phyloP scores from a whole-genome alignment of 1,139 yeast genomes.

The Zygosaccharomyces sapae region DNA sequence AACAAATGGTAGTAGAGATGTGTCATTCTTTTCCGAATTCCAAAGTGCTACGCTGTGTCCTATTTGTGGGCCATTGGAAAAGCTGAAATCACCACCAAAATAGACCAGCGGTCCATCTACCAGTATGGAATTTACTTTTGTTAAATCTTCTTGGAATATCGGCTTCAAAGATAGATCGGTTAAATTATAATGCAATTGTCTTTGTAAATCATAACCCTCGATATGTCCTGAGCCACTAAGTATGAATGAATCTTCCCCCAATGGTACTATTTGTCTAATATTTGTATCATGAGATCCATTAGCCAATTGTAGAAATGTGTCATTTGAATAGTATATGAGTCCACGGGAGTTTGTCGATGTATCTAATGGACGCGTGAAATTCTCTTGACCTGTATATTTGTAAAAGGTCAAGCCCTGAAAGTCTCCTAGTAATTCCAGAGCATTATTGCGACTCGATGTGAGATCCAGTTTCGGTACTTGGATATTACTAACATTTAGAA shows the following conservation, averaged over 20 bases:
- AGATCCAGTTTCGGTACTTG: slow-evolving; percentile 19
- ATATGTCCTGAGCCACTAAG: slow-evolving; percentile 43
- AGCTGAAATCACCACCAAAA: slow-evolving; percentile 75
- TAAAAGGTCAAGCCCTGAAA: slow-evolving; percentile 62
- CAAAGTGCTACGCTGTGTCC: slow-evolving; percentile 66
- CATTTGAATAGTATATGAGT: slow-evolving; percentile 31
- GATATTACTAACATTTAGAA: slow-evolving; percentile 13
- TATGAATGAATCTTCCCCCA: slow-evolving; percentile 38
- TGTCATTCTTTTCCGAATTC: slow-evolving; percentile 44
- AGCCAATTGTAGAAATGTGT: slow-evolving; percentile 26
- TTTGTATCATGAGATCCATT: slow-evolving; percentile 26
- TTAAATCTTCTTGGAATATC: slow-evolving; percentile 39
- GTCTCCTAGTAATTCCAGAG: slow-evolving; percentile 61
- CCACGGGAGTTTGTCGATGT: slow-evolving; percentile 18
- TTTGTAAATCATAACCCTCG: slow-evolving; percentile 40
- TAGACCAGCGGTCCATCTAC: slow-evolving; percentile 52
- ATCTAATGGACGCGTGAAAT: slow-evolving; percentile 35
- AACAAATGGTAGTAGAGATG: slow-evolving; percentile 58
- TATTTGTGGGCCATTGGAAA: slow-evolving; percentile 30
- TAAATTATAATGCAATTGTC: slow-evolving; percentile 55
- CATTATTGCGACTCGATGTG: slow-evolving; percentile 36
- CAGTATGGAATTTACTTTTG: slow-evolving; percentile 51
- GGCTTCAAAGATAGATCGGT: slow-evolving; percentile 44
- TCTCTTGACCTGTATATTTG: slow-evolving; percentile 49
- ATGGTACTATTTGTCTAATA: slow-evolving; percentile 30